These are phyloP conservation scores for Pythium insidiosum DNA, from an alignment of 352 stramenopile genomes.

Conservation along the genomic window DNA sequence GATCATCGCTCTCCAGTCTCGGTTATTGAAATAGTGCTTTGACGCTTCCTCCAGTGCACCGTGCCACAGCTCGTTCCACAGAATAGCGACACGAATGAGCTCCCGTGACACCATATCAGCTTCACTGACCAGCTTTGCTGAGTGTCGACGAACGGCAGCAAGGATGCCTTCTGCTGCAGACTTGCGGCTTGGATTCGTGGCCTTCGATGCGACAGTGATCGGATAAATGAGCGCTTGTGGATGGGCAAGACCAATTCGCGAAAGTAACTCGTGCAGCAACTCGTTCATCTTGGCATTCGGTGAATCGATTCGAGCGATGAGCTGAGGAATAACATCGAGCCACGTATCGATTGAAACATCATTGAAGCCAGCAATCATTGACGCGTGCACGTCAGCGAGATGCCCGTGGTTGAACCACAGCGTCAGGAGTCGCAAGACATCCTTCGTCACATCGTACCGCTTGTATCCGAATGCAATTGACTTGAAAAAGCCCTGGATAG, in stretches of 20 bases:
- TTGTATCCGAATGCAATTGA: conserved; percentile 96
- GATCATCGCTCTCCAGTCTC: conserved; percentile 96
- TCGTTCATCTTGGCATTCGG: conserved; percentile 74
- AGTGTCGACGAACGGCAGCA: conserved; percentile 92
- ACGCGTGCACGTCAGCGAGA: conserved; percentile 79
- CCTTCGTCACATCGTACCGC: conserved; percentile 92
- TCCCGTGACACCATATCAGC: conserved; percentile 94
- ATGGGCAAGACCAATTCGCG: conserved; percentile 91
- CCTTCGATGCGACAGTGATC: conserved; percentile 96
- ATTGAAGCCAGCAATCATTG: conserved; percentile 84
- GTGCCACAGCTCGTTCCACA: conserved; percentile 99
- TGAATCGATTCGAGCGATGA: conserved; percentile 92
- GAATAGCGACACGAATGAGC: conserved; percentile 98
- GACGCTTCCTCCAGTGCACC: conserved; percentile 97
- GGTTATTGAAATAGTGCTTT: conserved; percentile 96
- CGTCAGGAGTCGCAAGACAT: conserved; percentile 97
- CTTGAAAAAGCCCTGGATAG: conserved; percentile 97
- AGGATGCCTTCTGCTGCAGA: conserved; percentile 93
- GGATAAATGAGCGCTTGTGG: conserved; percentile 99
- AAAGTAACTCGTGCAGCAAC: conserved; percentile 81
- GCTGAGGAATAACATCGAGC: conserved; percentile 97
- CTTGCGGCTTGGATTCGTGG: conserved; percentile 86
- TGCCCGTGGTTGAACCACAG: conserved; percentile 98
- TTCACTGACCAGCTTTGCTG: conserved; percentile 95
- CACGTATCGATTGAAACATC: conserved; percentile 97